A percentile compares a stretch with the other conserved stretches of the same genome.
phyloP scores from a whole-genome alignment of 2,329 filamentous ascomycete species.

The Pseudohalonectria lignicola region DNA sequence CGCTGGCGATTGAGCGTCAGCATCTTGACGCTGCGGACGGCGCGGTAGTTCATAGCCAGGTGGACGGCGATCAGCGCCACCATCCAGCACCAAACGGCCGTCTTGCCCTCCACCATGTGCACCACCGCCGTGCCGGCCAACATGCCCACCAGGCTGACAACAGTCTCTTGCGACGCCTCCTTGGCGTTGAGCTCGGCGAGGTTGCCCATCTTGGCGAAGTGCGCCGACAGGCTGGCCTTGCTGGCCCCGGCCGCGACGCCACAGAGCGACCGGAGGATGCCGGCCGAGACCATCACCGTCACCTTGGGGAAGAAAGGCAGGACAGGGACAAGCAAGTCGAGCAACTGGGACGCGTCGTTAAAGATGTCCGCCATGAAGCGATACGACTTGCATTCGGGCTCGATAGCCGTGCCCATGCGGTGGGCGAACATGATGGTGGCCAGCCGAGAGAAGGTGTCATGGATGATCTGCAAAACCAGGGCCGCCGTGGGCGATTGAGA shows the following conservation, averaged over 20 bases:
- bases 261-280: conserved; percentile 54
- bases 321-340: conserved; percentile 73
- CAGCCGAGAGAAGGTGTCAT: conserved; percentile 69
- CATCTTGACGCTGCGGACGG: conserved; percentile 77
- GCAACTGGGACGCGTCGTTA: conserved; percentile 75
- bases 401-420: conserved; percentile 67
- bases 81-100: conserved; percentile 65
- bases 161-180: conserved; percentile 91
- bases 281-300: conserved; percentile 34
- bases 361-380: conserved; percentile 79
- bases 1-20: conserved; percentile 76
- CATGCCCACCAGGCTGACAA: conserved; percentile 83
- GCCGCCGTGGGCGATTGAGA: conserved; percentile 69
- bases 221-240: conserved; percentile 82
- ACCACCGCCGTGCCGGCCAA: conserved; percentile 74
- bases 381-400: conserved; percentile 86
- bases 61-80: conserved; percentile 64
- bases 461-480: conserved; percentile 70
- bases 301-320: conserved; percentile 46
- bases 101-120: conserved; percentile 57
- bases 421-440: conserved; percentile 84
- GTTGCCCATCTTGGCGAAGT: conserved; percentile 83
- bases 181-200: conserved; percentile 88
- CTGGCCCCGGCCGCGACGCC: conserved; percentile 83
- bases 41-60: conserved; percentile 74